These are phyloP conservation scores for Pholiota adiposa DNA, from an alignment of 1,284 basidiomycete genomes.

Conservation along the genomic window DNA sequence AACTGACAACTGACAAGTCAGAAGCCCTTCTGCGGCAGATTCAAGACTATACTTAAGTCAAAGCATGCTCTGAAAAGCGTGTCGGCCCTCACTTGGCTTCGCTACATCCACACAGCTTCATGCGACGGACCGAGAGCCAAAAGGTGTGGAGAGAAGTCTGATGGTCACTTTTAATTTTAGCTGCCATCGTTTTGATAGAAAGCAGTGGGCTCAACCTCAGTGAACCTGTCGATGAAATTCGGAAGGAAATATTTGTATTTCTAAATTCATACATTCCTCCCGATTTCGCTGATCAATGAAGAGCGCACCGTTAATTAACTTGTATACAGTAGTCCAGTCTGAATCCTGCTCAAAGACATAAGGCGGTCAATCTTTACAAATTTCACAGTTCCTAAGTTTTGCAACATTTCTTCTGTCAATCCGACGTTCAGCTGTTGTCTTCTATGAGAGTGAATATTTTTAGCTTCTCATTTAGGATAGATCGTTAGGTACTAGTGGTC, in stretches of 20 bases:
- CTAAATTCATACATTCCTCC: too few species aligned
- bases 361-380: too few species aligned
- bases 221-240: background rate
- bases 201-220: background rate
- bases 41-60: background rate
- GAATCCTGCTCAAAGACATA: too few species aligned
- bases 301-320: too few species aligned
- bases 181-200: conserved; percentile 1
- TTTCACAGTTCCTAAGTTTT: background rate
- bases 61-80: background rate
- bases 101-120: background rate
- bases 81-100: background rate
- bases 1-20: background rate
- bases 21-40: background rate
- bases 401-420: conserved; percentile 1
- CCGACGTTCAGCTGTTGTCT: background rate
- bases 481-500: background rate
- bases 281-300: too few species aligned
- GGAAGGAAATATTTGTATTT: background rate
- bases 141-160: background rate
- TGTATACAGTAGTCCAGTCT: too few species aligned
- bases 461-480: background rate
- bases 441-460: background rate
- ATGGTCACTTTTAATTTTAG: background rate
- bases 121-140: background rate